Base-by-base conservation (phyloP, 73 alveolate species). In the Blepharisma japonicum region DNA sequence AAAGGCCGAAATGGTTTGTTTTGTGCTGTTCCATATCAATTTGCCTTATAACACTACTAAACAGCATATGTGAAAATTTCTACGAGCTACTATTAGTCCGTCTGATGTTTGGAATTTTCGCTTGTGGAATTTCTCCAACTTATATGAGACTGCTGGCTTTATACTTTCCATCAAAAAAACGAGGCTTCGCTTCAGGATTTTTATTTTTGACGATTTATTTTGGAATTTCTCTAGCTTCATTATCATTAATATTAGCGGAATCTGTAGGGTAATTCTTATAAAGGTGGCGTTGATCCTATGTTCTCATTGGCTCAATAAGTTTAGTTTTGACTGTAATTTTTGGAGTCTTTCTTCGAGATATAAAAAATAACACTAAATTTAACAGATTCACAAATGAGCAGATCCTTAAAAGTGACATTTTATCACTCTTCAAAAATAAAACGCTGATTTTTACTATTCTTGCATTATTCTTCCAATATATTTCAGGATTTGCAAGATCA, bases 41-140 rank as follows among this genome's bases (percentile, higher is more conserved):
- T 20, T n/a, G 50, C 14, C 18, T 61, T 18, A 14, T 14, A 8
- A 61, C 74, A 18, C 18, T n/a, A 8, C 23, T 14, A 14, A 61
- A 14, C 11, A 25, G 39, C 23, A 14, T 61, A 8, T n/a, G n/a
- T 61, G 47, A n/a, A 61, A 25, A 39, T 25, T 61, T 61, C 5
- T 61, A 9, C 18, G 23, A 14, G 18, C 47, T 61, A 18, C 74
- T 61, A 61, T 61, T 3, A 25, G 50, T 25, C 39, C 74, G 74
- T 14, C 47, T 61, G 23, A 8, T 61, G 38, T 61, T 61, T 61
- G 14, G 47, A 18, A 18, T 25, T 20, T 9, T 14, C 14, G 14
- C 74, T 20, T 20, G 49, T 2, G n/a, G 47, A 61, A 61, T 61
- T 25, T n/a, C 74, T 20, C 74, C 74, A 20, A 61, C 23, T 8